These are phyloP conservation scores for Diaporthe citrichinensis DNA, from an alignment of 2,329 filamentous ascomycete species.

Conservation along the genomic window DNA sequence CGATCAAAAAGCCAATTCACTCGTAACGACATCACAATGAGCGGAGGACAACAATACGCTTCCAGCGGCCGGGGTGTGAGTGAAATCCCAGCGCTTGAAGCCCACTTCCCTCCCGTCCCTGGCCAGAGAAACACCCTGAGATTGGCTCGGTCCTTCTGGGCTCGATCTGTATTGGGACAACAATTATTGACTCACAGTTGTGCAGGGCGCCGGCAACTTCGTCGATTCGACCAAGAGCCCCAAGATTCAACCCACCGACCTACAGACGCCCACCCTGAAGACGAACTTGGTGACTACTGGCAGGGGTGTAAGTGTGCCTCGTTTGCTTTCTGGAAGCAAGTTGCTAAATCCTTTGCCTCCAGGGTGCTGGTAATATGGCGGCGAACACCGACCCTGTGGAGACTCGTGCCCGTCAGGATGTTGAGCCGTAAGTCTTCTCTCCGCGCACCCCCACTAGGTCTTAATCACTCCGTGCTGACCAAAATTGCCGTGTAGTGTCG, in stretches of 20 bases:
- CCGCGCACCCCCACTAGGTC: slow-evolving; percentile 41
- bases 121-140: slow-evolving; percentile 10
- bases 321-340: neutral
- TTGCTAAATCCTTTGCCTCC: neutral
- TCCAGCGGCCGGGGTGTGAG: slow-evolving; percentile 17
- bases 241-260: slow-evolving; percentile 70
- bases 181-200: neutral
- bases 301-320: slow-evolving; percentile 56
- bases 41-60: slow-evolving; percentile 1
- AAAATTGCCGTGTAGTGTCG: slow-evolving; percentile 56
- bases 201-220: slow-evolving; percentile 77
- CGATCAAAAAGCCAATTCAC: neutral
- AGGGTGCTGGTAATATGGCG: slow-evolving; percentile 88
- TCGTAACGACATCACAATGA: slow-evolving; percentile 10
- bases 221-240: slow-evolving; percentile 64
- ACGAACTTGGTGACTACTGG: slow-evolving; percentile 88
- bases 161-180: too few relatives aligned
- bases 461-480: slow-evolving; percentile 45
- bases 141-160: slow-evolving; percentile 71
- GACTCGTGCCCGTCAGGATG: slow-evolving; percentile 86
- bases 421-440: slow-evolving; percentile 71
- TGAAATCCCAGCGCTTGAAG: neutral
- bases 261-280: slow-evolving; percentile 88
- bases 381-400: slow-evolving; percentile 78
- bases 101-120: neutral